Evolutionary conservation across 2,329 filamentous ascomycete genomes (phyloP).

Genomic region (Coniella lustricola): DNA sequence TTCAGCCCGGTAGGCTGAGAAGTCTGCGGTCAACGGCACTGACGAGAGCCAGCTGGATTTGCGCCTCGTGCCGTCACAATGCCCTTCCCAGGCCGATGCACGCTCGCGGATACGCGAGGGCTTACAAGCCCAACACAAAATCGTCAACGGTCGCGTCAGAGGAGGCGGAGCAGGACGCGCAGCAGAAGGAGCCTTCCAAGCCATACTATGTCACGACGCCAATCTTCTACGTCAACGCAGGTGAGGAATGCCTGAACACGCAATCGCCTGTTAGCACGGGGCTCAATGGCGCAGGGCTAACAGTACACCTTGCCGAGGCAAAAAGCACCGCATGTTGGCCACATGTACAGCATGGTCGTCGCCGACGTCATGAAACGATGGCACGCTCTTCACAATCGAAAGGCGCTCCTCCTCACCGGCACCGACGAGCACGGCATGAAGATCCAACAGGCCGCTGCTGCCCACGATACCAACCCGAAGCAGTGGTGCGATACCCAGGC

Average conservation of each 20-base stretch:
- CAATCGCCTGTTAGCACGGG: too few relatives aligned
- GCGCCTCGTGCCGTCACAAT: constrained; percentile 12
- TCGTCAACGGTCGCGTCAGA: too few relatives aligned
- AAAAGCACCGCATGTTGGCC: constrained; percentile 83
- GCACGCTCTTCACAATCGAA: constrained; percentile 66
- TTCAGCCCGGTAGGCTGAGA: constrained; percentile 8
- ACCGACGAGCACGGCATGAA: constrained; percentile 99
- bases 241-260: constrained; percentile 39
- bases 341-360: constrained; percentile 88
- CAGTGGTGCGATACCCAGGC: constrained; percentile 85
- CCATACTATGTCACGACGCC: constrained; percentile 94
- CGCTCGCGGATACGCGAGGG: constrained; percentile 1
- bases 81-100: not conserved
- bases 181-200: constrained; percentile 42
- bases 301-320: constrained; percentile 19
- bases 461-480: constrained; percentile 64
- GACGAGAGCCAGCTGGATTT: constrained; percentile 6
- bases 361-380: constrained; percentile 89
- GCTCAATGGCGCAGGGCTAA: constrained; percentile 4
- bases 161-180: too few relatives aligned
- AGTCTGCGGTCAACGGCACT: constrained; percentile 6
- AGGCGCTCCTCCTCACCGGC: constrained; percentile 75
- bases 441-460: constrained; percentile 77
- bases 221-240: constrained; percentile 98
- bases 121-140: not conserved